Conservation (phyloP, 768 basidiomycete species). For the Cystofilobasidium bisporidii region DNA sequence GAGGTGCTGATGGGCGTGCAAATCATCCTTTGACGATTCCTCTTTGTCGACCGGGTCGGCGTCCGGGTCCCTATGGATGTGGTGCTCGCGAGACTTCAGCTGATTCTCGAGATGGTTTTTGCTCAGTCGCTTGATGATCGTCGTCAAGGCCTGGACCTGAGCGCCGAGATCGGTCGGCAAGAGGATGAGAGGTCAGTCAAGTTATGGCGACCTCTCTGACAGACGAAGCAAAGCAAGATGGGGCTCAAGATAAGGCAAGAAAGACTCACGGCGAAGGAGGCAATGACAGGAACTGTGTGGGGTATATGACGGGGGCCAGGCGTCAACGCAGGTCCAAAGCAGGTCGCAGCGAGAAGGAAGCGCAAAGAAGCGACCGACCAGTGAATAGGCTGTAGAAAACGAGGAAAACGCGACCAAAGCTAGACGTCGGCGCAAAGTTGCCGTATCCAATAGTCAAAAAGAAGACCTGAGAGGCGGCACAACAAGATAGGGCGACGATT, state of each 20-base stretch:
- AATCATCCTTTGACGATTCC: slow-evolving; percentile 27
- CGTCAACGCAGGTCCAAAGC: no score
- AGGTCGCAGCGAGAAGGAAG: no score
- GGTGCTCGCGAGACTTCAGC: not conserved
- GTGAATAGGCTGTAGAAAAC: slow-evolving; percentile 38
- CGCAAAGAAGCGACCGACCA: no score
- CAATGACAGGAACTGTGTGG: slow-evolving; percentile 36
- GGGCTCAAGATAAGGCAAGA: slow-evolving; percentile 18
- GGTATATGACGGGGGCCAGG: slow-evolving; percentile 37
- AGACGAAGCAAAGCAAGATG: no score
- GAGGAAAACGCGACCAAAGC: slow-evolving; percentile 38
- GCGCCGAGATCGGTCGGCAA: not conserved
- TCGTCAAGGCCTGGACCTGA: slow-evolving; percentile 32
- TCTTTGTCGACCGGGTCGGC: slow-evolving; percentile 27
- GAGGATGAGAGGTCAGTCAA: not conserved
- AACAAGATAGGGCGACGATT: not conserved
- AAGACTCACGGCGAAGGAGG: slow-evolving; percentile 36
- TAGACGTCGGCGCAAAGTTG: slow-evolving; percentile 10
- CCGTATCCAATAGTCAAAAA: slow-evolving; percentile 20
- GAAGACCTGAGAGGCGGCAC: no score
- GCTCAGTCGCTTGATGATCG: slow-evolving; percentile 26
- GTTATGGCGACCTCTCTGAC: no score
- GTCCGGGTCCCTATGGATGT: not conserved
- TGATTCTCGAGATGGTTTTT: not conserved
- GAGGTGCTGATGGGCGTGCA: slow-evolving; percentile 34